Conservation (phyloP, 2,329 filamentous ascomycete species). For the Aspergillus luchuensis region DNA sequence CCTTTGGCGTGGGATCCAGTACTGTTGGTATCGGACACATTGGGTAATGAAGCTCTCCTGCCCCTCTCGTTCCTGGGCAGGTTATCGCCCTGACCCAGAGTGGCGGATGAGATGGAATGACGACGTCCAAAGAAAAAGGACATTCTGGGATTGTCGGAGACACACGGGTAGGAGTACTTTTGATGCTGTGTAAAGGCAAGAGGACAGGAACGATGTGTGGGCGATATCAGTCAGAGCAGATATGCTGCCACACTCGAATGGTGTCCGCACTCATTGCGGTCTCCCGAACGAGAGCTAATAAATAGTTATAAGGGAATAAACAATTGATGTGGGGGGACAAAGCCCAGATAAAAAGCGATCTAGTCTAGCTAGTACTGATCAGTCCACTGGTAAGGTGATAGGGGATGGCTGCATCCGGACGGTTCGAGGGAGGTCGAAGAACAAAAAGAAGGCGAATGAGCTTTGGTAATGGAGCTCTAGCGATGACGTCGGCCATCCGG, state of each 20-base stretch:
- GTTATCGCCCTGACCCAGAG: slow-evolving; percentile 14
- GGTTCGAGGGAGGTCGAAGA: background rate
- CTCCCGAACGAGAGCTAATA: background rate
- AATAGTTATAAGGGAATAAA: background rate
- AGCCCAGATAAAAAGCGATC: background rate
- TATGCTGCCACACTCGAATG: background rate
- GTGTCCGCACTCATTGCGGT: background rate
- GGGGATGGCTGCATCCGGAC: background rate
- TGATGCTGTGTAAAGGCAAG: background rate
- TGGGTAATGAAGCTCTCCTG: slow-evolving; percentile 16
- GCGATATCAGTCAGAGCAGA: background rate
- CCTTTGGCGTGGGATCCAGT: slow-evolving; percentile 8
- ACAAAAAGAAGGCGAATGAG: background rate
- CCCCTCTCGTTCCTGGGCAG: background rate
- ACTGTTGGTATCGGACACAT: slow-evolving; percentile 9
- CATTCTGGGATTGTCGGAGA: slow-evolving; percentile 17
- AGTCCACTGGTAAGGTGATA: background rate
- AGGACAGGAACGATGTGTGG: background rate
- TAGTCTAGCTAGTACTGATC: background rate
- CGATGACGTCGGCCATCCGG: slow-evolving; percentile 12
- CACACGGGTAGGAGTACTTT: background rate
- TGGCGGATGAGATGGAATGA: slow-evolving; percentile 27
- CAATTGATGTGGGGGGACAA: background rate
- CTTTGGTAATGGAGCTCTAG: background rate
- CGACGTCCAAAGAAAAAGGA: slow-evolving; percentile 32